Conservation (phyloP, 305 asterid genomes). For the Ajuga reptans region DNA sequence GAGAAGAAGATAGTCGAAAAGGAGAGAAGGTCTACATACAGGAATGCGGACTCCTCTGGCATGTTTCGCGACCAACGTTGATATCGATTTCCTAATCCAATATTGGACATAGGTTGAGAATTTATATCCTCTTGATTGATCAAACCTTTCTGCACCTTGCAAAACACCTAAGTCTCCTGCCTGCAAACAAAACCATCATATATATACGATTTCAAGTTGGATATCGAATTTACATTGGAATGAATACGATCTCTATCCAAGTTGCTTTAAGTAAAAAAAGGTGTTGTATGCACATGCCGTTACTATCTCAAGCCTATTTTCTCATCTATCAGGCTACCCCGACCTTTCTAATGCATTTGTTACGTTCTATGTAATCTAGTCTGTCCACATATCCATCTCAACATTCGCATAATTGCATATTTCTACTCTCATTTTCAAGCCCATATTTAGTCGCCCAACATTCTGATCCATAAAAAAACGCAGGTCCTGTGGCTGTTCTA, state of each 20-base stretch:
- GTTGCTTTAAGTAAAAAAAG: not conserved
- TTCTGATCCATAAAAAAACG: not conserved
- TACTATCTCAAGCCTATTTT: not conserved
- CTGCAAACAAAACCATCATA: conserved; percentile 29
- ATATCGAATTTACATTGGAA: not conserved
- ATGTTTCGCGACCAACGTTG: conserved; percentile 51
- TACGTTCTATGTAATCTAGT: not conserved
- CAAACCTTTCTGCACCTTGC: conserved; percentile 80
- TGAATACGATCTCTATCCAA: not conserved
- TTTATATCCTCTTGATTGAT: conserved; percentile 68
- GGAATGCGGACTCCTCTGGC: conserved; percentile 74
- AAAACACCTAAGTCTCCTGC: conserved; percentile 74
- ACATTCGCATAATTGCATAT: too few species aligned
- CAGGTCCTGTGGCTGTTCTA: too few species aligned
- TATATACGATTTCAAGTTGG: conserved; percentile 7
- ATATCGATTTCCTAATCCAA: conserved; percentile 70
- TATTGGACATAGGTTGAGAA: conserved; percentile 83
- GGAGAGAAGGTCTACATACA: conserved; percentile 30
- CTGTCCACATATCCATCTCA: too few species aligned
- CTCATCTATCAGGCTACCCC: not conserved
- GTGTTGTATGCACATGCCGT: not conserved
- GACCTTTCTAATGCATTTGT: not conserved
- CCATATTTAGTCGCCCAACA: too few species aligned
- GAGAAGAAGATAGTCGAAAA: not conserved
- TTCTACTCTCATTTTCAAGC: too few species aligned